These are phyloP conservation scores for Globisporangium megalacanthum DNA, from an alignment of 352 stramenopile genomes.

Conservation along the genomic window DNA sequence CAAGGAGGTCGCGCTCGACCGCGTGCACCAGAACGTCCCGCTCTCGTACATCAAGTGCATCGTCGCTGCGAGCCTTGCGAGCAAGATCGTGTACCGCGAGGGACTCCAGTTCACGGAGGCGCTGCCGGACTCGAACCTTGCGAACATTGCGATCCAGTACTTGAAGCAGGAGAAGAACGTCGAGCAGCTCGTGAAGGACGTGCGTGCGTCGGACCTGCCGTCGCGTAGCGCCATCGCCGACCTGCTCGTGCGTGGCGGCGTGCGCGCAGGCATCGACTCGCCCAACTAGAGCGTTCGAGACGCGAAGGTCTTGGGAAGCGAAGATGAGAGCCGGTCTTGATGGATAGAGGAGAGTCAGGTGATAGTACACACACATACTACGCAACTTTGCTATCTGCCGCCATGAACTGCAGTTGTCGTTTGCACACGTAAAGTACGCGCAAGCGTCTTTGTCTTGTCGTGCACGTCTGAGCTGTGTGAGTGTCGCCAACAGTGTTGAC, in stretches of 20 bases:
- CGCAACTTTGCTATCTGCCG: not conserved
- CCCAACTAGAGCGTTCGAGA: conserved; percentile 13
- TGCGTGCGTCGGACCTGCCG: conserved; percentile 38
- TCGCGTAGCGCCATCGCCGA: conserved; percentile 71
- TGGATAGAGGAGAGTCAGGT: not conserved
- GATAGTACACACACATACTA: conserved; percentile 5
- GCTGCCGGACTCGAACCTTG: conserved; percentile 89
- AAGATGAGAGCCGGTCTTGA: too few species aligned
- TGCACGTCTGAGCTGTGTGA: too few species aligned
- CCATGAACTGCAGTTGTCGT: too few species aligned
- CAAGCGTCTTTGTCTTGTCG: not conserved
- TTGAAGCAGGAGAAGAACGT: conserved; percentile 95
- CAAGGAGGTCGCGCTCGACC: conserved; percentile 91
- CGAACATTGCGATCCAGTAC: conserved; percentile 91
- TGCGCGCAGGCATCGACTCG: conserved; percentile 66
- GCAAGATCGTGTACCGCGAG: conserved; percentile 98
- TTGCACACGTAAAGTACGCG: too few species aligned
- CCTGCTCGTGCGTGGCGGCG: conserved; percentile 64
- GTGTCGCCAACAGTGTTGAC: not conserved
- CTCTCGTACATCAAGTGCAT: conserved; percentile 96
- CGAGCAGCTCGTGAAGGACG: conserved; percentile 70
- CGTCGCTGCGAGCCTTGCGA: conserved; percentile 93
- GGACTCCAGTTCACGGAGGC: conserved; percentile 94
- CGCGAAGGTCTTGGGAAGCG: not conserved
- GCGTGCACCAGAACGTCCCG: conserved; percentile 90